Evolutionary conservation across 306 rosid genomes (phyloP).

Genomic region (Cucurbita ficifolia): DNA sequence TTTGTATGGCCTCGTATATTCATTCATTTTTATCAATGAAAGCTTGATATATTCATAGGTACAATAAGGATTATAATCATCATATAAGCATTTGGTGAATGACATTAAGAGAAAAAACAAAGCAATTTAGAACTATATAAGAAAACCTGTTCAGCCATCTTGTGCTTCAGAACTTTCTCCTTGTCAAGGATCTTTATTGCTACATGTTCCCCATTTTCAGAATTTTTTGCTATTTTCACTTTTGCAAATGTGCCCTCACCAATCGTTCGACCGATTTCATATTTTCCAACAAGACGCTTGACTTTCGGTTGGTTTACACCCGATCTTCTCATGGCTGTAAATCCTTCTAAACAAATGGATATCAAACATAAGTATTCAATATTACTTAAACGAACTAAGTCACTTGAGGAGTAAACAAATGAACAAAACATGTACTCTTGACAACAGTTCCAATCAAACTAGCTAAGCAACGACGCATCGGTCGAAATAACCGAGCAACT

Average conservation of each 20-base stretch:
- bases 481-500: background rate
- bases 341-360: background rate
- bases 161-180: constrained; percentile 95
- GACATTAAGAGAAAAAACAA: background rate
- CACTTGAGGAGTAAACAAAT: background rate
- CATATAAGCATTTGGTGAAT: background rate
- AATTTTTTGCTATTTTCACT: constrained; percentile 80
- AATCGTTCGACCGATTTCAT: constrained; percentile 89
- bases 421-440: background rate
- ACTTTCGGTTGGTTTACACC: constrained; percentile 68
- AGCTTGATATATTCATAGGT: no score
- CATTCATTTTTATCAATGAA: background rate
- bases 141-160: constrained; percentile 92
- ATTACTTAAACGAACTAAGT: background rate
- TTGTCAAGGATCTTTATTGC: constrained; percentile 93
- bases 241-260: constrained; percentile 98
- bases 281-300: constrained; percentile 84
- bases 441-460: background rate
- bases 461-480: background rate
- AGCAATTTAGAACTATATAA: background rate
- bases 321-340: constrained; percentile 8
- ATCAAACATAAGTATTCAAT: background rate
- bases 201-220: constrained; percentile 55
- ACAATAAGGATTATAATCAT: background rate
- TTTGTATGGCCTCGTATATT: no score